A percentile compares a stretch with the other conserved stretches of the same genome.
Conservation (phyloP, 108 stramenopile genomes). For the Nitzschia sp. region DNA sequence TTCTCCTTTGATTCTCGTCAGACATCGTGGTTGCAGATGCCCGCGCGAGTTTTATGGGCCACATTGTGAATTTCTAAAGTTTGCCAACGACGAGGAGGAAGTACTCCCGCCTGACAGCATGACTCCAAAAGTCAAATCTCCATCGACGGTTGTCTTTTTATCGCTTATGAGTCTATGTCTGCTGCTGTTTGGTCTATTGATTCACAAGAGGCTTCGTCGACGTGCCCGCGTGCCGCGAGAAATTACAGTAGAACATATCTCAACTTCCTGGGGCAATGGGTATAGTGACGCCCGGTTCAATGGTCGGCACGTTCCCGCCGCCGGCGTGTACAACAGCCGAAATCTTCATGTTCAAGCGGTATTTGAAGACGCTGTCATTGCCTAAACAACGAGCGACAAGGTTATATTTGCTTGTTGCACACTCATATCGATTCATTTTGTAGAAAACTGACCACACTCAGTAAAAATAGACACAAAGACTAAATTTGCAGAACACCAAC, state of each 20-base stretch:
- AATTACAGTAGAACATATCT: background rate
- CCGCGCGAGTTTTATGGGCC: conserved; percentile 59
- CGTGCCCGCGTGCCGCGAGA: conserved; percentile 1
- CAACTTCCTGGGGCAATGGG: background rate
- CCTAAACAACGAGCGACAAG: background rate
- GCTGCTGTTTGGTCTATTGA: background rate
- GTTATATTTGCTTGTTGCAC: background rate
- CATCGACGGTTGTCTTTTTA: background rate
- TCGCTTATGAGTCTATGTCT: background rate
- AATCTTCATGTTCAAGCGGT: conserved; percentile 2
- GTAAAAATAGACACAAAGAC: no score
- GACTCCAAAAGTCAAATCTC: background rate
- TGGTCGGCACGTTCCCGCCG: background rate
- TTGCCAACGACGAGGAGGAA: conserved; percentile 17
- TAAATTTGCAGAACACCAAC: no score
- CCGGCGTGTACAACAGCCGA: background rate
- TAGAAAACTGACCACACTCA: no score
- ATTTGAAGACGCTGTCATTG: background rate
- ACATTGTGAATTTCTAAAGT: conserved; percentile 56
- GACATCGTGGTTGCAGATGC: conserved; percentile 59
- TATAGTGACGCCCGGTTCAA: conserved; percentile 8
- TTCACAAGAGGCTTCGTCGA: background rate
- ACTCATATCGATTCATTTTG: background rate
- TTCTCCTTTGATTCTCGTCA: background rate
- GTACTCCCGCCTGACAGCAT: no score